These are phyloP conservation scores for Erodium texanum DNA, from an alignment of 441 rosid species.

Conservation along the genomic window DNA sequence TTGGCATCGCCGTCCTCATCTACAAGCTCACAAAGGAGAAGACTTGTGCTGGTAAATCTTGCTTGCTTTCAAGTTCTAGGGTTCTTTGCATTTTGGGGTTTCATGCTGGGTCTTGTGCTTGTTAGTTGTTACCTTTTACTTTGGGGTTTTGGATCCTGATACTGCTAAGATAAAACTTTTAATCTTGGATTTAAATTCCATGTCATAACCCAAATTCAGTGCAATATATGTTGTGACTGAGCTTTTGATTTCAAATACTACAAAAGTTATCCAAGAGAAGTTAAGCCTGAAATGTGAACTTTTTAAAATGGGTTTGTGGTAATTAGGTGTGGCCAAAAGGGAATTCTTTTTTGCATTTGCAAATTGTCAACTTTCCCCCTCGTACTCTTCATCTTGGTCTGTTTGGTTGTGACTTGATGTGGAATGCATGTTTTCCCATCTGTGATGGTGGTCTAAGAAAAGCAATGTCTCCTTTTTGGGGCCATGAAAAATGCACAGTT, in stretches of 20 bases:
- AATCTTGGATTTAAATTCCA: background rate
- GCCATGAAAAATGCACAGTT: background rate
- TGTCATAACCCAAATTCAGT: background rate
- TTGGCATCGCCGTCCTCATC: conserved; percentile 87
- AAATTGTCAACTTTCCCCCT: background rate
- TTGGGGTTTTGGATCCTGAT: background rate
- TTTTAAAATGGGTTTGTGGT: background rate
- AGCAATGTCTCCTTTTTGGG: background rate
- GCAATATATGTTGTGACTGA: background rate
- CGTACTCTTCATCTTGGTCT: background rate
- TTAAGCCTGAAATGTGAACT: background rate
- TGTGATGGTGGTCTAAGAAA: background rate
- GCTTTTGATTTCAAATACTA: background rate
- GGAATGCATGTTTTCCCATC: background rate
- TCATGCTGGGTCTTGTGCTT: background rate
- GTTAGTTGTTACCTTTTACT: background rate
- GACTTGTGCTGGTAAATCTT: conserved; percentile 77
- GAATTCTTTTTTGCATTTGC: background rate
- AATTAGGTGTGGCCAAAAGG: background rate
- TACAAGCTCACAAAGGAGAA: conserved; percentile 93
- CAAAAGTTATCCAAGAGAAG: background rate
- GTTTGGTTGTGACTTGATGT: background rate
- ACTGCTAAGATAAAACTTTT: background rate
- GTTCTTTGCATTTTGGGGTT: background rate
- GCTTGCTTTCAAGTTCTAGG: background rate